A percentile compares a stretch with the other conserved stretches of the same genome.
Evolutionary conservation across 345 rosid genomes (phyloP).

Genomic region (Cardamine chenopodiifolia): DNA sequence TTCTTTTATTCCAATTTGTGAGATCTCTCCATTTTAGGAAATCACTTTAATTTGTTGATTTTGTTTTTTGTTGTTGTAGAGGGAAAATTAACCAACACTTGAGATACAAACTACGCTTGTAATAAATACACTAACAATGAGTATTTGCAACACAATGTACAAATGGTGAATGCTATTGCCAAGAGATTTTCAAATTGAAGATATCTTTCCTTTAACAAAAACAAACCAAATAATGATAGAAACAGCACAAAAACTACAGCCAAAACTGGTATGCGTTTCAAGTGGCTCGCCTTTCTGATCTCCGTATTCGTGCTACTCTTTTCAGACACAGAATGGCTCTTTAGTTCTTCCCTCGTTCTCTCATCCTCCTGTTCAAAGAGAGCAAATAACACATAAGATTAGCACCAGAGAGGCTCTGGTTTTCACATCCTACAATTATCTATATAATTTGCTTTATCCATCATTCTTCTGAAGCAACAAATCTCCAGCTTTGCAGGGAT

Average conservation of each 20-base stretch:
- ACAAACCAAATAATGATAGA: conserved; percentile 35
- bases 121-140: not conserved
- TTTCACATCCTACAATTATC: not conserved
- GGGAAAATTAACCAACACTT: not conserved
- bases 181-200: conserved; percentile 13
- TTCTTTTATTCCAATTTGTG: not conserved
- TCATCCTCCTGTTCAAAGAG: conserved; percentile 36
- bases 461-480: conserved; percentile 11
- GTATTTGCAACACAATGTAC: conserved; percentile 32
- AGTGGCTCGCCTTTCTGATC: conserved; percentile 1
- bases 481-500: not conserved
- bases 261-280: conserved; percentile 28
- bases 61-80: not conserved
- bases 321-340: conserved; percentile 11
- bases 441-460: not conserved
- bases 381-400: conserved; percentile 26
- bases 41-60: not conserved
- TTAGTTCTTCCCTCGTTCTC: conserved; percentile 21
- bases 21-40: not conserved
- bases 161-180: conserved; percentile 11
- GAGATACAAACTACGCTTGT: conserved; percentile 15
- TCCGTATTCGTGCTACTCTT: conserved; percentile 6
- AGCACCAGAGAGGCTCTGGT: conserved; percentile 14
- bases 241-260: conserved; percentile 11
- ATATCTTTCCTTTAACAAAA: conserved; percentile 14